Conservation (phyloP, 2,329 filamentous ascomycete genomes). For the Calonectria pteridis region DNA sequence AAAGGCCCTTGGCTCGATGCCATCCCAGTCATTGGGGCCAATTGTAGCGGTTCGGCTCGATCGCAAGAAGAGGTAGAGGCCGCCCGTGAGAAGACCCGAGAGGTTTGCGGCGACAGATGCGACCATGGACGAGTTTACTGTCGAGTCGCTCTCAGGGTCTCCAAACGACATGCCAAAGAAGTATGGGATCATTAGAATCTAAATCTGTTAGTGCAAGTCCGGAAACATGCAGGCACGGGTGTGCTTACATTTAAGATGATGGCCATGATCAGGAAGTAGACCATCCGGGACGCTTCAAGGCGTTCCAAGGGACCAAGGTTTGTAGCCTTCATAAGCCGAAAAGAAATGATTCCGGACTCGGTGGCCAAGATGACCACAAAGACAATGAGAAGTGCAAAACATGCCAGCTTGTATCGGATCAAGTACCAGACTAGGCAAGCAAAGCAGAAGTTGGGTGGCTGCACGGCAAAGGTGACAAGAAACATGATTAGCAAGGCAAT, state of each 20-base stretch:
- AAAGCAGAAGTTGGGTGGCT: slow-evolving; percentile 72
- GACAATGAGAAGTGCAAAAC: slow-evolving; percentile 65
- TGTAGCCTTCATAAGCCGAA: slow-evolving; percentile 66
- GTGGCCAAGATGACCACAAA: slow-evolving; percentile 64
- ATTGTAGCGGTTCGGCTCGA: slow-evolving; percentile 71
- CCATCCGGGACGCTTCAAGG: slow-evolving; percentile 75
- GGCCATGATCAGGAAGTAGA: slow-evolving; percentile 73
- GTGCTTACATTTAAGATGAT: slow-evolving; percentile 69
- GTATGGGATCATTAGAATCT: slow-evolving; percentile 73
- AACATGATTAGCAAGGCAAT: slow-evolving; percentile 68
- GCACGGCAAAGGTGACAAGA: slow-evolving; percentile 67
- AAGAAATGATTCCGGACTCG: slow-evolving; percentile 66
- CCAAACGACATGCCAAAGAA: slow-evolving; percentile 69
- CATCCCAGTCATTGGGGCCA: slow-evolving; percentile 58
- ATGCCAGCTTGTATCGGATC: slow-evolving; percentile 68
- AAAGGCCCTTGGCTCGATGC: slow-evolving; percentile 24
- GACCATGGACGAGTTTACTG: slow-evolving; percentile 69
- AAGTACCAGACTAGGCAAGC: slow-evolving; percentile 78
- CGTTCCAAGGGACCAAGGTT: slow-evolving; percentile 70
- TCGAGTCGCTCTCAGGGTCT: slow-evolving; percentile 52
- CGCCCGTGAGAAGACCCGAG: slow-evolving; percentile 73
- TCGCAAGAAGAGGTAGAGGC: slow-evolving; percentile 75
- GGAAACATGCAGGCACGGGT: neutral
- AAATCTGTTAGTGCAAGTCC: slow-evolving; percentile 46
- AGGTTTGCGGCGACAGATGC: slow-evolving; percentile 75